Conservation (phyloP, 768 basidiomycete species). For the Tephrocybe sp. region DNA sequence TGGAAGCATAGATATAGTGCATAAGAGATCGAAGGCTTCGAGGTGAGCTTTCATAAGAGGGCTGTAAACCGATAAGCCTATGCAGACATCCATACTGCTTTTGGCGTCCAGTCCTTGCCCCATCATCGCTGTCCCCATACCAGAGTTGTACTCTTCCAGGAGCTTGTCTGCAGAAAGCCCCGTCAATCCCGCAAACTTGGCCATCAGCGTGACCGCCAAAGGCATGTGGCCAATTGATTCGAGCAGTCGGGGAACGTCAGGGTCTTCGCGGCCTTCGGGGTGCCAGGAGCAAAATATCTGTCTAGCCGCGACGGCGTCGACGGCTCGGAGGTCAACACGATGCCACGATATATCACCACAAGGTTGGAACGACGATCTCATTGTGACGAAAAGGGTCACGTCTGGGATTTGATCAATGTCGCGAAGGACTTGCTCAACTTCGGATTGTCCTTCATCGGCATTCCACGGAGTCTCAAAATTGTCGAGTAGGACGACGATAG, state of each 20-base stretch:
- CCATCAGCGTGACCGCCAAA: conserved; percentile 33
- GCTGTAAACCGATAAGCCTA: conserved; percentile 14
- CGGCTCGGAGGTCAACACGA: conserved; percentile 14
- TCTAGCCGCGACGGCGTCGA: conserved; percentile 19
- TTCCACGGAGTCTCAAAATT: too few species aligned
- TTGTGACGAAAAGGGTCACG: conserved; percentile 32
- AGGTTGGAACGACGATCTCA: conserved; percentile 28
- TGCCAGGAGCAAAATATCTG: conserved; percentile 21
- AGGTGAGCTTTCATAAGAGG: conserved; percentile 6
- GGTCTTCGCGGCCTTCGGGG: conserved; percentile 17
- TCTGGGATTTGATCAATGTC: conserved; percentile 12
- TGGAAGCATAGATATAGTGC: conserved; percentile 25
- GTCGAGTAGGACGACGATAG: conserved; percentile 33
- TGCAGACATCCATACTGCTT: conserved; percentile 10
- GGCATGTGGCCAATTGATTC: conserved; percentile 28
- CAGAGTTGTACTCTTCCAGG: conserved; percentile 1
- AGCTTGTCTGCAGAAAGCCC: background rate
- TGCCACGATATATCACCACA: conserved; percentile 27
- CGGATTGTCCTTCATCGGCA: conserved; percentile 14
- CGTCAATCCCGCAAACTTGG: conserved; percentile 15
- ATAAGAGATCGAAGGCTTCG: conserved; percentile 10
- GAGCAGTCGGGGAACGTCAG: conserved; percentile 23
- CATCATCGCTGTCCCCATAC: conserved; percentile 1
- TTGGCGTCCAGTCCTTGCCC: conserved; percentile 1
- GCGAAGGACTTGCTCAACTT: conserved; percentile 24